Conservation (phyloP, 2,329 filamentous ascomycete species). For the Diaporthe sp. region DNA sequence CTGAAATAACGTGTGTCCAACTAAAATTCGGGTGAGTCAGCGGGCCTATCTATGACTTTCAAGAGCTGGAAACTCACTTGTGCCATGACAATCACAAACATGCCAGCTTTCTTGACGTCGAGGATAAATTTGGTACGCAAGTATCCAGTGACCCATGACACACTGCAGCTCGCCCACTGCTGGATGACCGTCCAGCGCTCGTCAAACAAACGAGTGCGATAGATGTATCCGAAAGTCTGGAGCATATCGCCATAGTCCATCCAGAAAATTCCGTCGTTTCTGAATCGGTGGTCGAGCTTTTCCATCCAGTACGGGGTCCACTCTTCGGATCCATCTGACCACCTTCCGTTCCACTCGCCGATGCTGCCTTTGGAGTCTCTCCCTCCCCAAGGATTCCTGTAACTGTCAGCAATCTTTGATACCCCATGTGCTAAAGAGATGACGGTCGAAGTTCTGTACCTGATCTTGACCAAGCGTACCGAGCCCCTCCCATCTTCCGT, state of each 20-base stretch:
- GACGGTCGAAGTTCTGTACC: constrained; percentile 45
- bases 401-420: neutral
- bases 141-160: constrained; percentile 58
- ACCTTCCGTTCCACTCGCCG: constrained; percentile 76
- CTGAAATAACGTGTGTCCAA: constrained; percentile 58
- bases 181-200: constrained; percentile 56
- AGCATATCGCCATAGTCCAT: constrained; percentile 58
- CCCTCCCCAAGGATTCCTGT: constrained; percentile 78
- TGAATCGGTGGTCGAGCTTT: constrained; percentile 72
- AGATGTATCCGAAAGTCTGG: constrained; percentile 54
- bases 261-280: constrained; percentile 71
- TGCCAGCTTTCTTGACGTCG: constrained; percentile 52
- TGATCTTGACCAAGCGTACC: constrained; percentile 54
- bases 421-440: neutral
- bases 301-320: constrained; percentile 81
- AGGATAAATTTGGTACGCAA: constrained; percentile 56
- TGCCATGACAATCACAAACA: constrained; percentile 55
- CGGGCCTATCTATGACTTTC: too few relatives aligned
- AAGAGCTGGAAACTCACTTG: constrained; percentile 41
- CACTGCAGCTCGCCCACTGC: constrained; percentile 54
- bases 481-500: constrained; percentile 50
- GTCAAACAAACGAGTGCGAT: constrained; percentile 59
- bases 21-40: constrained; percentile 35
- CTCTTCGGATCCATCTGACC: constrained; percentile 78
- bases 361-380: constrained; percentile 48